Evolutionary conservation across 176 grass and related monocot genomes (phyloP), one percentile per base, ranked within the genome.

Genomic region (Hyparrhenia diplandra): DNA sequence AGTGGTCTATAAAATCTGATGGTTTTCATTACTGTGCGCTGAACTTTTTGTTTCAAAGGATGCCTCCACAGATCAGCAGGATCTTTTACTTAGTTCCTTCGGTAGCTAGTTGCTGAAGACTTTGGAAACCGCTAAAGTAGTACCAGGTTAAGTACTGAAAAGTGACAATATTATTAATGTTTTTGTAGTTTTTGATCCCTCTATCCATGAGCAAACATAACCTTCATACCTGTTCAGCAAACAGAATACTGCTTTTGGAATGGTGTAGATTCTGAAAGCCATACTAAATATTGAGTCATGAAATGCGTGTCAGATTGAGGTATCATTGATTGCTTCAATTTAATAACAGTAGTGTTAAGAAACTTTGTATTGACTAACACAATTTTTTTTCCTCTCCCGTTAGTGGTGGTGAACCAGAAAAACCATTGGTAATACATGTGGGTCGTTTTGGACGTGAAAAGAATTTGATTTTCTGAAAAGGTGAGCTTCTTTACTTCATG

Each of bases 381-480:
- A 85, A 69, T 27, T 64, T 82, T n/a, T n/a, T 86, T 83, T 86
- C 24, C 21, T 79, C n/a, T 81, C 36, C 29, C 84, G 34, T 36
- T 35, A 99, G 97, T 84, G 91, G 87, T 24, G 97, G 97, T 81
- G 97, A 99, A 89, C 85, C 80, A 80, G 97, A 96, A 78, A 95
- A 99, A 71, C 87, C 90, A 45, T 87, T 99, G 80, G 76, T 99
- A 79, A 91, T 99, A 82, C 97, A 99, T 59, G 97, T 99, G 37
- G 97, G 97, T 14, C 97, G 97, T 79, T 87, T 99, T 74, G 97
- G 97, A 9, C 89, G 87, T 17, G 97, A 99, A 79, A 99, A n/a
- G n/a, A 99, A 74, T 93, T 99, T 80, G 97, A 93, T 92, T 99
- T 99, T 77, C 88, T 99, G 64, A 93, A 95, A 81, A 91, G 90